A percentile compares a stretch with the other conserved stretches of the same genome.
Evolutionary conservation across 768 basidiomycete species (phyloP).

Genomic region (Leccinum boreale): DNA sequence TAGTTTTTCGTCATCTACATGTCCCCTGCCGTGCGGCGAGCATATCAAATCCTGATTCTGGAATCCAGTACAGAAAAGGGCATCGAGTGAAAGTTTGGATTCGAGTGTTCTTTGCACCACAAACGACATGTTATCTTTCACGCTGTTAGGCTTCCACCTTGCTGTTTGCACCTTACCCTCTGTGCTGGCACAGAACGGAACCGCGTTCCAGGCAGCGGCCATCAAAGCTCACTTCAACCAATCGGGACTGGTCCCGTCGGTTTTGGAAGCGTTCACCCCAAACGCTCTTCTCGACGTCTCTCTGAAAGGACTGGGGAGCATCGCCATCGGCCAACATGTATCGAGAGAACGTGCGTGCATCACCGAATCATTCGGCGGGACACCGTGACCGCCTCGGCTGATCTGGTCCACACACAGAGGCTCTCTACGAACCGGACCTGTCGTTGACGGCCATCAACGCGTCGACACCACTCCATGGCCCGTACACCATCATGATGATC

Average conservation of each 20-base stretch:
- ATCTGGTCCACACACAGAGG: conserved; percentile 42
- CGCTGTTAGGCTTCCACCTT: conserved; percentile 23
- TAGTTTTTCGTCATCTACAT: conserved; percentile 22
- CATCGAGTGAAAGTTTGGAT: neutral
- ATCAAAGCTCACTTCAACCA: conserved; percentile 68
- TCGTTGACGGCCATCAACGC: conserved; percentile 49
- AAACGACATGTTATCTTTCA: conserved; percentile 16
- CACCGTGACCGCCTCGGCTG: neutral
- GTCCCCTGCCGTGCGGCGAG: conserved; percentile 1
- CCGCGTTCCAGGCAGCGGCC: conserved; percentile 46
- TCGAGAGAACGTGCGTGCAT: conserved; percentile 51
- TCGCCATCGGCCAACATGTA: conserved; percentile 58
- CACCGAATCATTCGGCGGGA: neutral
- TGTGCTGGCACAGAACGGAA: conserved; percentile 45
- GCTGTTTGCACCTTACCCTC: conserved; percentile 36
- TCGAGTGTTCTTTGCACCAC: neutral
- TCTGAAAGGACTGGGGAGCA: conserved; percentile 45
- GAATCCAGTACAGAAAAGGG: conserved; percentile 8
- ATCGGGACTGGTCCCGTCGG: conserved; percentile 57
- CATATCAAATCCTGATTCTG: conserved; percentile 23
- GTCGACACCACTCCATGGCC: conserved; percentile 43
- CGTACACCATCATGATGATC: conserved; percentile 70
- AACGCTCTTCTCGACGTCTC: conserved; percentile 51
- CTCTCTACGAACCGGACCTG: conserved; percentile 50
- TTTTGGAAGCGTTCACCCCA: conserved; percentile 60